These are phyloP conservation scores for Coffea canephora DNA, from an alignment of 257 asterid species.

Conservation along the genomic window DNA sequence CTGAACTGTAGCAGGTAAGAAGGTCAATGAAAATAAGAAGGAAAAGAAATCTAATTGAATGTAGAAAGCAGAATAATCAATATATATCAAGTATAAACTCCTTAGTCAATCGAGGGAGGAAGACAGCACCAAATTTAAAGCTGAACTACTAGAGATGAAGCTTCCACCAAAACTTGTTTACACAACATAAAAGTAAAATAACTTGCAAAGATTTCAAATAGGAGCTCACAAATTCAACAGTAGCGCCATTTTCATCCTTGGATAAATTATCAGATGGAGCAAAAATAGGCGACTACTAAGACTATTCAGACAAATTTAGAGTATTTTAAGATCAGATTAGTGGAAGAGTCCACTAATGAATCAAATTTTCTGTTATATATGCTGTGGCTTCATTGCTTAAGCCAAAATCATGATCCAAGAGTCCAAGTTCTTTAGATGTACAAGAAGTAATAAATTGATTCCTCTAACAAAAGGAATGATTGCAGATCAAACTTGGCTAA, in stretches of 20 bases:
- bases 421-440: neutral
- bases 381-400: neutral
- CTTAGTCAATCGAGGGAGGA: neutral
- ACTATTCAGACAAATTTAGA: neutral
- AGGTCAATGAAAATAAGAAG: neutral
- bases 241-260: neutral
- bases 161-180: neutral
- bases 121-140: neutral
- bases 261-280: neutral
- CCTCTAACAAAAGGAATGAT: neutral
- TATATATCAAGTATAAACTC: neutral
- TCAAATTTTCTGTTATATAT: neutral
- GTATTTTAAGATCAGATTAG: neutral
- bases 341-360: neutral
- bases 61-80: neutral
- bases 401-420: neutral
- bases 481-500: neutral
- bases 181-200: neutral
- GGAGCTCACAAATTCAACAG: neutral
- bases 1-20: neutral
- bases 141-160: neutral
- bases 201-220: no score
- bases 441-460: neutral
- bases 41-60: neutral
- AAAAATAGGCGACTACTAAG: neutral